Conservation (phyloP, 2,329 filamentous ascomycete genomes). For the Juglanconis oblonga region DNA sequence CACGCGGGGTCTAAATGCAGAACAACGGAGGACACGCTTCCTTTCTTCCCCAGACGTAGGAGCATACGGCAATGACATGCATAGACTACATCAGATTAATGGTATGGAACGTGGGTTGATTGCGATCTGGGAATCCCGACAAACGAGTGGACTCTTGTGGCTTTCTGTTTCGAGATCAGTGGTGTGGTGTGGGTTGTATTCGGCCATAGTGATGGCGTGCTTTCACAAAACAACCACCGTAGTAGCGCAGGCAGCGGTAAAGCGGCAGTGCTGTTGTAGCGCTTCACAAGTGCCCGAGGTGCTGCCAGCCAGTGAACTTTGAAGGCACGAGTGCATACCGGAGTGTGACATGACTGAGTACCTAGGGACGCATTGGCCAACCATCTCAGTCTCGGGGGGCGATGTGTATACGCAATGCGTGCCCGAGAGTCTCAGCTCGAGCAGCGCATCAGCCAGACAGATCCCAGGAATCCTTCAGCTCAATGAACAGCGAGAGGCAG, state of each 20-base stretch:
- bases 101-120: neutral
- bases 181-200: neutral
- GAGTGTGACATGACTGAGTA: neutral
- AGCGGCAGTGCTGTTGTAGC: neutral
- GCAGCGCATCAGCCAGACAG: neutral
- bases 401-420: slow-evolving; percentile 5
- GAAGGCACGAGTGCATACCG: neutral
- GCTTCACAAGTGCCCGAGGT: slow-evolving; percentile 5
- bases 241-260: neutral
- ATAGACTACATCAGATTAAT: neutral
- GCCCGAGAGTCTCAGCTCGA: slow-evolving; percentile 6
- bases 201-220: neutral
- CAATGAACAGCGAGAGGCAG: neutral
- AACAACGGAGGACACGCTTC: neutral
- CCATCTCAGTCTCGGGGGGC: neutral
- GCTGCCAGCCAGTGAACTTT: slow-evolving; percentile 2
- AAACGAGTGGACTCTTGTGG: no score
- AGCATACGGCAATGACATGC: neutral
- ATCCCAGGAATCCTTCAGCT: neutral
- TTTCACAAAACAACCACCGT: slow-evolving; percentile 2
- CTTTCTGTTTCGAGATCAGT: neutral
- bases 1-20: slow-evolving; percentile 7
- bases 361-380: neutral
- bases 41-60: neutral
- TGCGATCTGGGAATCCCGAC: no score